A percentile compares a stretch with the other conserved stretches of the same genome.
These are phyloP conservation scores for Phaeotremella skinneri DNA, from an alignment of 768 basidiomycete genomes.

Conservation along the genomic window DNA sequence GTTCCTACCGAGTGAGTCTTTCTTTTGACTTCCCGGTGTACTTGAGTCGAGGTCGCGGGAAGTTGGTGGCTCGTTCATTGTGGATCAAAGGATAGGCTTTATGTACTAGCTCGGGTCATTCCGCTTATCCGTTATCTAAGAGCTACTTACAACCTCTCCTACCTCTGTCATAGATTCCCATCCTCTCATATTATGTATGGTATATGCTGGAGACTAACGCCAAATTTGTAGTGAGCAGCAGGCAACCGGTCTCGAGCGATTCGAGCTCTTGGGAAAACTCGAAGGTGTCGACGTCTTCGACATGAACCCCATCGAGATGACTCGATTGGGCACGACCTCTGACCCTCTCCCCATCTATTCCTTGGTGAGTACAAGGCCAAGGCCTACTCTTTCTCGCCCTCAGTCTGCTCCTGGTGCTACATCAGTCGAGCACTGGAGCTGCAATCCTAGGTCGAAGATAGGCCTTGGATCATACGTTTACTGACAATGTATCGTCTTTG, in stretches of 20 bases:
- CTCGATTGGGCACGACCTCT: slow-evolving; percentile 78
- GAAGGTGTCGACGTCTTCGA: slow-evolving; percentile 90
- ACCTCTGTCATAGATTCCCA: too few relatives aligned
- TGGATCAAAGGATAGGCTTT: too few relatives aligned
- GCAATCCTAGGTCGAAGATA: too few relatives aligned
- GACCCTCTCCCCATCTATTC: slow-evolving; percentile 85
- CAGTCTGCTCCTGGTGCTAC: too few relatives aligned
- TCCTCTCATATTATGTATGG: background rate
- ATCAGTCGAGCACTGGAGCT: too few relatives aligned
- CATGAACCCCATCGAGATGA: slow-evolving; percentile 75
- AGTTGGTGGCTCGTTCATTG: too few relatives aligned
- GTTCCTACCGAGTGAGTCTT: slow-evolving; percentile 49
- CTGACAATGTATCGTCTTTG: too few relatives aligned
- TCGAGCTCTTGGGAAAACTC: slow-evolving; percentile 83
- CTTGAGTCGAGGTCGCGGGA: too few relatives aligned
- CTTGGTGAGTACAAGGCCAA: slow-evolving; percentile 77
- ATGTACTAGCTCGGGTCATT: background rate
- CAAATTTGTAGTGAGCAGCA: slow-evolving; percentile 61
- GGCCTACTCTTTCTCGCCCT: too few relatives aligned
- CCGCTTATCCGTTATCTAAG: too few relatives aligned
- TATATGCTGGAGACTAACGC: background rate
- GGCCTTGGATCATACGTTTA: too few relatives aligned
- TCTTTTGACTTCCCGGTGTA: background rate
- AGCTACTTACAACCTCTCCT: too few relatives aligned
- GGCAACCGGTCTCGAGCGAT: slow-evolving; percentile 93